A percentile compares a stretch with the other conserved stretches of the same genome.
These are phyloP conservation scores for Nannizziopsis arthrosporioides DNA, from an alignment of 2,329 filamentous ascomycete genomes.

Conservation along the genomic window DNA sequence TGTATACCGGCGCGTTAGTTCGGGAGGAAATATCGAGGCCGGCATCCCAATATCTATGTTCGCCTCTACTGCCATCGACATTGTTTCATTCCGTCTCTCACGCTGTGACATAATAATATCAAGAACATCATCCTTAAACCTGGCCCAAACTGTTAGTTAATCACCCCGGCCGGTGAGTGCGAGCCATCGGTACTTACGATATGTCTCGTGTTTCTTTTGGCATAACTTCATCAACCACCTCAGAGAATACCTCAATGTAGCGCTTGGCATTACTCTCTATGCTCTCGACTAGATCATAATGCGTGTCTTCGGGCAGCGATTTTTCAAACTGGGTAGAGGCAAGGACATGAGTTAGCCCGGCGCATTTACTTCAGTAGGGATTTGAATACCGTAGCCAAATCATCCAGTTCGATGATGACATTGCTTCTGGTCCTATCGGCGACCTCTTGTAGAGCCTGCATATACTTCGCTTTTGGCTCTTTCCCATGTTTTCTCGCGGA, in stretches of 20 bases:
- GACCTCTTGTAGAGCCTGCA: slow-evolving; percentile 73
- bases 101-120: slow-evolving; percentile 94
- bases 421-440: slow-evolving; percentile 68
- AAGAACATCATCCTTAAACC: slow-evolving; percentile 93
- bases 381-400: slow-evolving; percentile 55
- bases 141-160: slow-evolving; percentile 29
- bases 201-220: slow-evolving; percentile 66
- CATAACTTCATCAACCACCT: slow-evolving; percentile 77
- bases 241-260: slow-evolving; percentile 83
- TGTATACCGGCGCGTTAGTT: slow-evolving; percentile 85
- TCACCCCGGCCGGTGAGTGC: slow-evolving; percentile 10
- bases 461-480: slow-evolving; percentile 70
- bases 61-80: slow-evolving; percentile 55
- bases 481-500: slow-evolving; percentile 39
- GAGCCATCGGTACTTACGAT: slow-evolving; percentile 43
- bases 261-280: slow-evolving; percentile 88
- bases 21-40: slow-evolving; percentile 74
- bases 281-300: slow-evolving; percentile 58
- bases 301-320: slow-evolving; percentile 53
- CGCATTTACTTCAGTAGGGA: no score
- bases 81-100: slow-evolving; percentile 69
- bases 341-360: background rate
- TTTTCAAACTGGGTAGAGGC: slow-evolving; percentile 55
- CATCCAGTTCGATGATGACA: slow-evolving; percentile 78
- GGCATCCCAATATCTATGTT: slow-evolving; percentile 52